phyloP scores from a whole-genome alignment of 1,139 yeast species.

The Pichia sp. region DNA sequence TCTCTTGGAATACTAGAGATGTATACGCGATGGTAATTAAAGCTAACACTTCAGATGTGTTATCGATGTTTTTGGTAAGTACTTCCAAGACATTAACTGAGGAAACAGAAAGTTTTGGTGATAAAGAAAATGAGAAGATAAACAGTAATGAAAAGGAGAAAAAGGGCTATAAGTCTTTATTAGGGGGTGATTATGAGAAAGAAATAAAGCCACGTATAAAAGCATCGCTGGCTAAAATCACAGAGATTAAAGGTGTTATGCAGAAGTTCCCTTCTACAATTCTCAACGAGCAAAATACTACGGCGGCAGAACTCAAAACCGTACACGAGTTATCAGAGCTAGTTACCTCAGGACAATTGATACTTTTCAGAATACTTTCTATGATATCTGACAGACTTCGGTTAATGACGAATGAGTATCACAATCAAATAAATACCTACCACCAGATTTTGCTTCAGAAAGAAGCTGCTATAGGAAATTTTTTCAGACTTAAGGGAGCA shows the following conservation, averaged over 20 bases:
- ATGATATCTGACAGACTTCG: constrained; percentile 20
- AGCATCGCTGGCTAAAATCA: constrained; percentile 12
- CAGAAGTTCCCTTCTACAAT: constrained; percentile 8
- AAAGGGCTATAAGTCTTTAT: constrained; percentile 5
- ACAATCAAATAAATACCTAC: constrained; percentile 25
- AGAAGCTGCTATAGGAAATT: constrained; percentile 10
- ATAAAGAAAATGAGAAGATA: background rate
- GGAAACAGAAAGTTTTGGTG: background rate
- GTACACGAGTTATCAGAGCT: constrained; percentile 20
- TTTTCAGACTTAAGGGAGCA: constrained; percentile 13
- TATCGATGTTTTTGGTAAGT: constrained; percentile 9
- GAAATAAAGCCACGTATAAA: constrained; percentile 15
- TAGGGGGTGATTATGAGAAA: constrained; percentile 8
- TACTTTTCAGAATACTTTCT: constrained; percentile 21
- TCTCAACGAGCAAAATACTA: constrained; percentile 15
- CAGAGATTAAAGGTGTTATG: constrained; percentile 17
- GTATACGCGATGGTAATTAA: constrained; percentile 19
- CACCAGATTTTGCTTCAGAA: constrained; percentile 15
- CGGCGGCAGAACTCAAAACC: constrained; percentile 17
- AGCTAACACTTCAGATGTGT: constrained; percentile 2
- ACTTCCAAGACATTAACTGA: background rate
- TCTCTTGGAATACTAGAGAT: constrained; percentile 24
- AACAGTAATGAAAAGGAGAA: background rate
- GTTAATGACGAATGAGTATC: constrained; percentile 23
- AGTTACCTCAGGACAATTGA: constrained; percentile 18